Conservation (phyloP, 2,329 filamentous ascomycete species). For the Alternaria hordeiaustralica region DNA sequence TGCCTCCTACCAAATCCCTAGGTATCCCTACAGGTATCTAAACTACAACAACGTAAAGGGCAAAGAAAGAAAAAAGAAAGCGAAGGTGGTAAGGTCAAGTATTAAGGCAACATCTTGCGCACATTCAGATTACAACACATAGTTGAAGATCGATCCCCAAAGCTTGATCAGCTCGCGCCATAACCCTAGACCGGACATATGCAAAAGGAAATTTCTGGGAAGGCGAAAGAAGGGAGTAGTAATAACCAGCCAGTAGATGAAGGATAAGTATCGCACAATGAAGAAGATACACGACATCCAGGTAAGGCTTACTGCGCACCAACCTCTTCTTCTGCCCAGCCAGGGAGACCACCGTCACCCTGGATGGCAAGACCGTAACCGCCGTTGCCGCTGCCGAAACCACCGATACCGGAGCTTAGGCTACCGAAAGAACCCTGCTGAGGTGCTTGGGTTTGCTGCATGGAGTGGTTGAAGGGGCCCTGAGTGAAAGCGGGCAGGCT, state of each 20-base stretch:
- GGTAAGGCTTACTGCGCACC: constrained; percentile 55
- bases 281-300: constrained; percentile 25
- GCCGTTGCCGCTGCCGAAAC: constrained; percentile 60
- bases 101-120: constrained; percentile 19
- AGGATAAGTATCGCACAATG: constrained; percentile 42
- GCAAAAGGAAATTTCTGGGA: constrained; percentile 7
- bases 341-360: constrained; percentile 63
- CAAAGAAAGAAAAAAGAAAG: constrained; percentile 15
- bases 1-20: constrained; percentile 10
- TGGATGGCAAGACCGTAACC: constrained; percentile 67
- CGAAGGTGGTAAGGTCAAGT: constrained; percentile 26
- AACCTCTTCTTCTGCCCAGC: constrained; percentile 70
- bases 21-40: constrained; percentile 34
- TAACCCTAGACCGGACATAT: constrained; percentile 13
- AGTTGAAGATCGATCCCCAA: constrained; percentile 17
- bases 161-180: constrained; percentile 19
- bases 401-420: constrained; percentile 64
- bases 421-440: constrained; percentile 62
- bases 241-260: constrained; percentile 33
- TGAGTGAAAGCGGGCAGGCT: constrained; percentile 79
- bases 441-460: constrained; percentile 46
- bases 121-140: constrained; percentile 32
- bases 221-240: constrained; percentile 8
- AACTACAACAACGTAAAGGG: constrained; percentile 23
- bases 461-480: constrained; percentile 58